A percentile compares a stretch with the other conserved stretches of the same genome.
Evolutionary conservation across 179 eudicot species (phyloP).

Genomic region (Gypsophila paniculata): DNA sequence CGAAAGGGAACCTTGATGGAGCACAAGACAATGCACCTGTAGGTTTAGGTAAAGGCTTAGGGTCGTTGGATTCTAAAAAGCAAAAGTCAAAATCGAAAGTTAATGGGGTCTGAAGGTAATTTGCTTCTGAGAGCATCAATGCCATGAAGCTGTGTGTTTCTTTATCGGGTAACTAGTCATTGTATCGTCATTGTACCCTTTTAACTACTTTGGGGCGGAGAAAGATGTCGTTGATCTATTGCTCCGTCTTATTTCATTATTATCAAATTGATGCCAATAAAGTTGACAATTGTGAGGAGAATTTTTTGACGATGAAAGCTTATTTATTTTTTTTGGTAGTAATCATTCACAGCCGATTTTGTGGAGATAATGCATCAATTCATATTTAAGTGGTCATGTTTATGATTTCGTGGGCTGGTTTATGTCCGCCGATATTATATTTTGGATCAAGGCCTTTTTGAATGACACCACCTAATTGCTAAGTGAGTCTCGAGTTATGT

Average conservation of each 20-base stretch:
- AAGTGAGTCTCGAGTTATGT: too few species aligned
- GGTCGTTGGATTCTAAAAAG: constrained; percentile 53
- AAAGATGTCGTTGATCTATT: background rate
- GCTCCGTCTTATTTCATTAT: background rate
- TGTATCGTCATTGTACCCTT: background rate
- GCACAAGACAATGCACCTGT: constrained; percentile 48
- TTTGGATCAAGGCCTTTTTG: too few species aligned
- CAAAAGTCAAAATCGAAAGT: constrained; percentile 46
- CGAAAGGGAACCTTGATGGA: constrained; percentile 12
- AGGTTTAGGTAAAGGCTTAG: constrained; percentile 65
- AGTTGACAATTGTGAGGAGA: background rate
- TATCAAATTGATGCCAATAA: background rate
- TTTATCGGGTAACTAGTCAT: too few species aligned
- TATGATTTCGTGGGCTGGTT: too few species aligned
- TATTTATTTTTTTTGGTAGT: too few species aligned
- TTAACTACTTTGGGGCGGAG: background rate
- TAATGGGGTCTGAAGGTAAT: constrained; percentile 16
- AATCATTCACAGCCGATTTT: too few species aligned
- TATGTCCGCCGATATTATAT: too few species aligned
- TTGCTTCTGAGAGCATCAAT: background rate
- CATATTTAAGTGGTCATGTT: too few species aligned
- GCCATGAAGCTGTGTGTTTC: too few species aligned
- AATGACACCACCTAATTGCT: too few species aligned
- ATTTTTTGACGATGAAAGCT: constrained; percentile 8
- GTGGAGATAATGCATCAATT: too few species aligned